Evolutionary conservation across 1,284 basidiomycete genomes (phyloP).

Genomic region (Moniliophthora roreri): DNA sequence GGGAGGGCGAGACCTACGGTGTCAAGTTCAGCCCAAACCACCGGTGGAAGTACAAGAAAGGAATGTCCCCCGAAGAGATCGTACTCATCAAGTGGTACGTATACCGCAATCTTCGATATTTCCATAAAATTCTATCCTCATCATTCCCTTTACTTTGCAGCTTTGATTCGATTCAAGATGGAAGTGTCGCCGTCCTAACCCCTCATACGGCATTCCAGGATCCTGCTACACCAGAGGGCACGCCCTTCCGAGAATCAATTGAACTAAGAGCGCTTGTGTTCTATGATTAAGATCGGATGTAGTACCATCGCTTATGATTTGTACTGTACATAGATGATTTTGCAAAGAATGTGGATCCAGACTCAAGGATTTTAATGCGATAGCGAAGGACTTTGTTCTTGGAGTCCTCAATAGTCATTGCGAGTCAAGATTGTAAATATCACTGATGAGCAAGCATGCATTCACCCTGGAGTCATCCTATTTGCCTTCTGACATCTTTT

Average conservation of each 20-base stretch:
- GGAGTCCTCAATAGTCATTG: too few relatives aligned
- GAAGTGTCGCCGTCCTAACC: slow-evolving; percentile 37
- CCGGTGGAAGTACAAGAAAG: slow-evolving; percentile 45
- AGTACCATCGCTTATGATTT: too few relatives aligned
- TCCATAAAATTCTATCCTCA: slow-evolving; percentile 5
- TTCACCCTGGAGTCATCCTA: too few relatives aligned
- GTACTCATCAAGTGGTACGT: slow-evolving; percentile 49
- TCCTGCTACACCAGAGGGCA: slow-evolving; percentile 40
- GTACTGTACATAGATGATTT: too few relatives aligned
- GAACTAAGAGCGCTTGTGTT: slow-evolving; percentile 52
- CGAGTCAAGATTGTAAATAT: too few relatives aligned
- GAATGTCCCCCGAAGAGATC: slow-evolving; percentile 44
- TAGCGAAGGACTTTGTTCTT: too few relatives aligned
- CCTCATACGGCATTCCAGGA: slow-evolving; percentile 45
- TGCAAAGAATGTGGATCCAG: too few relatives aligned
- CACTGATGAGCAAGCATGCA: too few relatives aligned
- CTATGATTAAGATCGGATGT: slow-evolving; percentile 26
- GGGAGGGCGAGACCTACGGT: slow-evolving; percentile 32
- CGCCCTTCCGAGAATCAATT: slow-evolving; percentile 46
- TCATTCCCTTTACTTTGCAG: slow-evolving; percentile 15
- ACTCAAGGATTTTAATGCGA: too few relatives aligned
- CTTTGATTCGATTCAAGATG: slow-evolving; percentile 34
- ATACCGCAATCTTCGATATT: not conserved
- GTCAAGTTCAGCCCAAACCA: slow-evolving; percentile 36
- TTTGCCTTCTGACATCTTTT: too few relatives aligned